These are phyloP conservation scores for Apium graveolens DNA, from an alignment of 129 eudicot genomes.

Conservation along the genomic window DNA sequence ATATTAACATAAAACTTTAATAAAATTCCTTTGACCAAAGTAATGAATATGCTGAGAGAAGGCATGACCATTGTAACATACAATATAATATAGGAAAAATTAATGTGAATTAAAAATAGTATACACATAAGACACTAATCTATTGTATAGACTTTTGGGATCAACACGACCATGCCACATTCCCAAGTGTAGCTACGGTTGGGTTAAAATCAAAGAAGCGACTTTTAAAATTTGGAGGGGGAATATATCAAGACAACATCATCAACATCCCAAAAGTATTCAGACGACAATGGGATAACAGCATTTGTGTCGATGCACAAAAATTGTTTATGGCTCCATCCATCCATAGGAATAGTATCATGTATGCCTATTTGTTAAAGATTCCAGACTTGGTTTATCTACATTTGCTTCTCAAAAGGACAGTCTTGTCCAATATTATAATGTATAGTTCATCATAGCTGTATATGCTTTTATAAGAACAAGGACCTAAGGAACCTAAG, in stretches of 20 bases:
- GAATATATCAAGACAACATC: neutral
- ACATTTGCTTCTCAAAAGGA: neutral
- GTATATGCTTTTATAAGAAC: neutral
- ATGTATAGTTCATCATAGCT: neutral
- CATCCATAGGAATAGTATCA: neutral
- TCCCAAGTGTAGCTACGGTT: neutral
- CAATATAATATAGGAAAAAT: neutral
- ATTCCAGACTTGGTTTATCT: neutral
- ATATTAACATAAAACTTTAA: neutral
- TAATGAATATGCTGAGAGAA: neutral
- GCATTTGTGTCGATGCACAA: constrained; percentile 1
- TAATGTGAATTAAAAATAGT: neutral
- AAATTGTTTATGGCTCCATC: neutral
- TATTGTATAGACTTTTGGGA: neutral
- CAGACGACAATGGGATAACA: neutral
- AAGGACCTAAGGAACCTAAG: neutral
- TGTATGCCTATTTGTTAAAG: neutral
- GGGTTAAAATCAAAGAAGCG: neutral
- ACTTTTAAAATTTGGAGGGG: neutral
- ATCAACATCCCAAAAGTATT: neutral
- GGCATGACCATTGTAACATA: neutral
- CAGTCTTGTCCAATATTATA: neutral
- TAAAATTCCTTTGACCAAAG: neutral
- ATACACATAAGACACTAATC: neutral
- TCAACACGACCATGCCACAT: too few relatives aligned